Percentiles rank a stretch among this genome's conserved stretches.
Conservation (phyloP, 805 yeast species). For the Wickerhamomyces tratensis region DNA sequence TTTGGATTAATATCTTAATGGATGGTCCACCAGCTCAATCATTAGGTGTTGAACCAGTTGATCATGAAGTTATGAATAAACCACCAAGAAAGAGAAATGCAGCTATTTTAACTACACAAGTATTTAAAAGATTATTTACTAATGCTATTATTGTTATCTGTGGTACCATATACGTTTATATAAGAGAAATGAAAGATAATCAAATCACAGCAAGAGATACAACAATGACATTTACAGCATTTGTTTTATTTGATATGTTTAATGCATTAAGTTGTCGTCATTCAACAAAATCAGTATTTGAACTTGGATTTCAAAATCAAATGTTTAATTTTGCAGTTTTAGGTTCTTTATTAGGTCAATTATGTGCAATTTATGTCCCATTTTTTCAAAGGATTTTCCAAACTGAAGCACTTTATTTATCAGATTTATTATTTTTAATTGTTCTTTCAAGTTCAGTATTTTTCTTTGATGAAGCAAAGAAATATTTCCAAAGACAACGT, state of each 20-base stretch:
- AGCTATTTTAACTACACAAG: slow-evolving; percentile 62
- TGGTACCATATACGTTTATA: slow-evolving; percentile 84
- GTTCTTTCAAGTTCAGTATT: slow-evolving; percentile 71
- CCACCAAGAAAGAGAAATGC: slow-evolving; percentile 93
- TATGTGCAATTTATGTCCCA: slow-evolving; percentile 89
- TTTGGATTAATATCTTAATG: slow-evolving; percentile 96
- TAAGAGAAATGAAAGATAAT: slow-evolving; percentile 78
- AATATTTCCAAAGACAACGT: slow-evolving; percentile 25
- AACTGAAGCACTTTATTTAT: slow-evolving; percentile 76
- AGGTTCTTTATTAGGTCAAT: slow-evolving; percentile 80
- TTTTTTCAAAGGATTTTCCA: slow-evolving; percentile 90
- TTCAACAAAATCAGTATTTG: slow-evolving; percentile 70
- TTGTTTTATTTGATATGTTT: slow-evolving; percentile 93
- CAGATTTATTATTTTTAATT: slow-evolving; percentile 58
- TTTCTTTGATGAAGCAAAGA: slow-evolving; percentile 76
- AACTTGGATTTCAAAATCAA: slow-evolving; percentile 68
- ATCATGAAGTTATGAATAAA: slow-evolving; percentile 86
- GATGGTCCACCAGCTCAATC: slow-evolving; percentile 99
- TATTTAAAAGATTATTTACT: slow-evolving; percentile 64
- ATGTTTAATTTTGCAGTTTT: slow-evolving; percentile 94
- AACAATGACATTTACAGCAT: slow-evolving; percentile 97
- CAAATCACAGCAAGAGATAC: slow-evolving; percentile 90
- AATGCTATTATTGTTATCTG: slow-evolving; percentile 68
- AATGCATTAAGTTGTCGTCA: slow-evolving; percentile 94
- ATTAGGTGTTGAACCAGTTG: slow-evolving; percentile 95